These are phyloP conservation scores for Cutaneotrichosporon mucoides DNA, from an alignment of 1,284 basidiomycete genomes.

Conservation along the genomic window DNA sequence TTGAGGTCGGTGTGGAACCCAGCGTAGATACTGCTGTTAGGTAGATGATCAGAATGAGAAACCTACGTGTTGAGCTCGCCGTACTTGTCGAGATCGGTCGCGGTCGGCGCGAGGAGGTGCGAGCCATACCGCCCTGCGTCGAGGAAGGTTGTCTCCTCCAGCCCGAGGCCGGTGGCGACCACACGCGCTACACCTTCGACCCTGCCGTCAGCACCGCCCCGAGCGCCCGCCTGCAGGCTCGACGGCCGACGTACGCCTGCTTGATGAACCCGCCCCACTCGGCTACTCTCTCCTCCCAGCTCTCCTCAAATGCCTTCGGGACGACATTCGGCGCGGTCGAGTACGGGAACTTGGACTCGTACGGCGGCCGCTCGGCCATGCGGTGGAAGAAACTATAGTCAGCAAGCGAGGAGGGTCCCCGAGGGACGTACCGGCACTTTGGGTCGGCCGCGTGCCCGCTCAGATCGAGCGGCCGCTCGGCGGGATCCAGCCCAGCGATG, in stretches of 20 bases:
- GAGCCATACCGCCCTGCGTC: conserved; percentile 83
- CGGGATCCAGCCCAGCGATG: conserved; percentile 57
- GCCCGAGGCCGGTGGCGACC: conserved; percentile 71
- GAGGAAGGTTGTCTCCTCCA: conserved; percentile 63
- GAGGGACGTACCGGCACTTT: conserved; percentile 66
- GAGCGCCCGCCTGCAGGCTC: too few species aligned
- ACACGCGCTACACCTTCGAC: conserved; percentile 76
- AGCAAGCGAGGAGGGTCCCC: too few species aligned
- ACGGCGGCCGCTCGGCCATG: conserved; percentile 71
- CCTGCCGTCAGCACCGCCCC: conserved; percentile 48
- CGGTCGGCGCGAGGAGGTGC: conserved; percentile 84
- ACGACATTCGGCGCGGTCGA: conserved; percentile 76
- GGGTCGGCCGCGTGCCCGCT: conserved; percentile 70
- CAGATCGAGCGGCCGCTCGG: conserved; percentile 73
- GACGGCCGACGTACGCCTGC: conserved; percentile 60
- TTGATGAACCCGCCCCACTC: conserved; percentile 84
- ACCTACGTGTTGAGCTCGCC: conserved; percentile 56
- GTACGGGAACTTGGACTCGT: conserved; percentile 67
- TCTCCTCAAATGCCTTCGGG: conserved; percentile 56
- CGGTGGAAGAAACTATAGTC: conserved; percentile 81
- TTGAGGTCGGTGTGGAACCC: conserved; percentile 70
- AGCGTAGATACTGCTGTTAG: conserved; percentile 66
- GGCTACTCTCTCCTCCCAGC: conserved; percentile 65
- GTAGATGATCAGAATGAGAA: too few species aligned
- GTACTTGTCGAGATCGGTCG: conserved; percentile 76